Conservation (phyloP, 2,329 filamentous ascomycete species). For the Tolypocladium paradoxum region DNA sequence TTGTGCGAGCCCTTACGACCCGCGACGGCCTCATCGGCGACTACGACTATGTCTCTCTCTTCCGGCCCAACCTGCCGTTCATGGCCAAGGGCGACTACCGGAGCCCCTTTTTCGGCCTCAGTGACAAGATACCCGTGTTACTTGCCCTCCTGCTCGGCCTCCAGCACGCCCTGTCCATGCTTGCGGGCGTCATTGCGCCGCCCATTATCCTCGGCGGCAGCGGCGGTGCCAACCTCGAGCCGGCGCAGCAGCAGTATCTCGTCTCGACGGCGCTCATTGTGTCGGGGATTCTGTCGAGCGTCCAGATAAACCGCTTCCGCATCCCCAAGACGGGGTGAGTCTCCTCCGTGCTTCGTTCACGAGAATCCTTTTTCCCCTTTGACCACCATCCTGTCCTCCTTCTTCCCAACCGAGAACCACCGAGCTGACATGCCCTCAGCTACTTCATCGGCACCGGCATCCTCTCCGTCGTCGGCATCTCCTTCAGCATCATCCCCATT, state of each 20-base stretch:
- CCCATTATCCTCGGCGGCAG: constrained; percentile 59
- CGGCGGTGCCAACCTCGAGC: constrained; percentile 51
- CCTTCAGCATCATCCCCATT: constrained; percentile 22
- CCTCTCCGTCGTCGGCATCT: constrained; percentile 63
- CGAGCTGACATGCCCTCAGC: constrained; percentile 22
- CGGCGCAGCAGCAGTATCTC: constrained; percentile 59
- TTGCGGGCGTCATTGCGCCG: constrained; percentile 65
- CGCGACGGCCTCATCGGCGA: constrained; percentile 68
- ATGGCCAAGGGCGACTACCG: constrained; percentile 44
- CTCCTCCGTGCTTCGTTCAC: not conserved
- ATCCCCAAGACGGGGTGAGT: constrained; percentile 52
- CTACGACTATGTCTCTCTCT: constrained; percentile 87
- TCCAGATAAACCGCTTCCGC: constrained; percentile 71
- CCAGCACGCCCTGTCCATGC: constrained; percentile 70
- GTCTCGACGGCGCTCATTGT: constrained; percentile 72
- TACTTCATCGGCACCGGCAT: constrained; percentile 72
- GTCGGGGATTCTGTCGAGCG: constrained; percentile 59
- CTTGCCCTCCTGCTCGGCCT: constrained; percentile 66
- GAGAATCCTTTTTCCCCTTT: not conserved
- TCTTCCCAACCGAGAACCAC: not conserved
- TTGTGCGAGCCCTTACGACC: constrained; percentile 35
- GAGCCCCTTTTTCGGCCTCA: constrained; percentile 74
- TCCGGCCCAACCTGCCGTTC: constrained; percentile 74
- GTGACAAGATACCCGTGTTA: constrained; percentile 66
- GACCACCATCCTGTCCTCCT: not conserved